phyloP scores from a whole-genome alignment of 805 yeast species.

The Candida multigemmis region DNA sequence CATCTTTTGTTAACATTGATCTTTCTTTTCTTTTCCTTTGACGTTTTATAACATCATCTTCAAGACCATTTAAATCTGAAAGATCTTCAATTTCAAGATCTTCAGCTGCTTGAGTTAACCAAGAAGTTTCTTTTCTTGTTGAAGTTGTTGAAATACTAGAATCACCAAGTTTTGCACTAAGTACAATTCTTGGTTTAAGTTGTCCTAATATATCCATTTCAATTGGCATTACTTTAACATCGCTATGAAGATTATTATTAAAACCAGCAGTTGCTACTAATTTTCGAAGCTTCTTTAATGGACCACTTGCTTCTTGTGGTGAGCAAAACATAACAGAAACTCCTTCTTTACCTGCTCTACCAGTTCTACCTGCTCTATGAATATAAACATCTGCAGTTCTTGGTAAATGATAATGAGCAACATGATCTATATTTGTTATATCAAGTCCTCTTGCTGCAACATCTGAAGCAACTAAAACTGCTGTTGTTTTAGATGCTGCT shows the following conservation, averaged over 20 bases:
- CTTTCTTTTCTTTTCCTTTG: constrained; percentile 43
- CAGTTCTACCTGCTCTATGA: constrained; percentile 98
- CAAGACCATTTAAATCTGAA: constrained; percentile 51
- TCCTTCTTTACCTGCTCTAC: constrained; percentile 89
- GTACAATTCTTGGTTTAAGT: constrained; percentile 53
- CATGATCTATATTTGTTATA: constrained; percentile 84
- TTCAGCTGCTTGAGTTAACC: constrained; percentile 88
- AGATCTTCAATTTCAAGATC: constrained; percentile 78
- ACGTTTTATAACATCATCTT: constrained; percentile 58
- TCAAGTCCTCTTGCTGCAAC: constrained; percentile 98
- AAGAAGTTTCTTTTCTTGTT: constrained; percentile 57
- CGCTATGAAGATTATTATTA: constrained; percentile 25
- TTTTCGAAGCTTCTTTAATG: constrained; percentile 66
- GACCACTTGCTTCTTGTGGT: constrained; percentile 89
- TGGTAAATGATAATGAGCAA: constrained; percentile 92
- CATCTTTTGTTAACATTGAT: constrained; percentile 37
- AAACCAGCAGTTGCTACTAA: constrained; percentile 31
- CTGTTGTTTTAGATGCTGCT: constrained; percentile 35
- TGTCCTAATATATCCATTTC: constrained; percentile 69
- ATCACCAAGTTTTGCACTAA: constrained; percentile 74
- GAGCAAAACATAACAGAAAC: constrained; percentile 91
- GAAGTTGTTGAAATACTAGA: constrained; percentile 53
- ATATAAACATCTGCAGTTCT: constrained; percentile 90
- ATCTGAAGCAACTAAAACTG: constrained; percentile 86
- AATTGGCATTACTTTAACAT: constrained; percentile 63